Evolutionary conservation across 352 stramenopile species (phyloP).

Genomic region (Vaucheria bursata): DNA sequence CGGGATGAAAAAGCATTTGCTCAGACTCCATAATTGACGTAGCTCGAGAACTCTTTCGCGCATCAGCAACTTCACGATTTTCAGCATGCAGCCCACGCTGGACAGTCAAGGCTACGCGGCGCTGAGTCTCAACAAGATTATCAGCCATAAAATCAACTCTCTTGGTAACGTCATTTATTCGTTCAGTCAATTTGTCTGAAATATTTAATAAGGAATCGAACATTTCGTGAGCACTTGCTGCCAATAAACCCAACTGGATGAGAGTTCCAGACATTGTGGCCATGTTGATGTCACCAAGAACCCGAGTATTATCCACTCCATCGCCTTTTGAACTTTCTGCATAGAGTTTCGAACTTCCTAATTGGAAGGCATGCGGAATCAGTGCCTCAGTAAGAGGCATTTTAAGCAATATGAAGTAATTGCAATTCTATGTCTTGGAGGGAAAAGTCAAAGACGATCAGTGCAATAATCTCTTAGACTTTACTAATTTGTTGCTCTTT

Average conservation of each 20-base stretch:
- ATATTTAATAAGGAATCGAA: background rate
- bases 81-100: background rate
- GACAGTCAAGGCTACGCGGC: background rate
- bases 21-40: background rate
- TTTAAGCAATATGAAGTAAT: too few species aligned
- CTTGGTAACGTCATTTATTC: background rate
- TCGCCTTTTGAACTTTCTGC: background rate
- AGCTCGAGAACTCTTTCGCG: background rate
- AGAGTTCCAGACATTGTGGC: conserved; percentile 2
- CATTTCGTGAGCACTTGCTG: background rate
- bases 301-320: conserved; percentile 1
- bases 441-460: too few species aligned
- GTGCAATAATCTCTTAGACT: too few species aligned
- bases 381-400: background rate
- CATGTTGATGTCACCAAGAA: conserved; percentile 8
- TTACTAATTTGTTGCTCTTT: too few species aligned
- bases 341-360: background rate
- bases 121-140: background rate
- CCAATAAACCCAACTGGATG: background rate
- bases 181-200: background rate
- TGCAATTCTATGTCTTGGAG: too few species aligned
- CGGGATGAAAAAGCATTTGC: background rate
- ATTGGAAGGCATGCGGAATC: background rate
- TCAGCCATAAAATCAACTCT: background rate
- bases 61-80: background rate